Conservation (phyloP, 768 basidiomycete genomes). For the Boletellus ananiceps region DNA sequence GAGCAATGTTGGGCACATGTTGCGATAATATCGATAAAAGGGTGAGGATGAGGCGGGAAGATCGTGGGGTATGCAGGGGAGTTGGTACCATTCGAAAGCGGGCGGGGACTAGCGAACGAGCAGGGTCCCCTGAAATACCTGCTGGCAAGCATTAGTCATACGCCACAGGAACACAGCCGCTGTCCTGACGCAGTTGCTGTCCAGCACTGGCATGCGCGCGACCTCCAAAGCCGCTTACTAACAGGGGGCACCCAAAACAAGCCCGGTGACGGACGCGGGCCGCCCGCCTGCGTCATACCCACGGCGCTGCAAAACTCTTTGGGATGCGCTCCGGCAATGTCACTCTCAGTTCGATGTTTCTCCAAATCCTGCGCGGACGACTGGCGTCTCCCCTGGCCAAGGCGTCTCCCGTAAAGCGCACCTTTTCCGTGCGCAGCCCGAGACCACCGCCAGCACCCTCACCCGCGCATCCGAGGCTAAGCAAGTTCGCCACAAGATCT, state of each 20-base stretch:
- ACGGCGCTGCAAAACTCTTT: too few relatives aligned
- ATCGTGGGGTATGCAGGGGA: constrained; percentile 30
- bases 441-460: too few relatives aligned
- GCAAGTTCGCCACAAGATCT: constrained; percentile 17
- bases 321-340: too few relatives aligned
- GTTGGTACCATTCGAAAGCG: constrained; percentile 38
- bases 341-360: not conserved
- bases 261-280: too few relatives aligned
- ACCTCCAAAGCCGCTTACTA: too few relatives aligned
- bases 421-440: not conserved
- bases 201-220: too few relatives aligned
- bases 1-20: constrained; percentile 42
- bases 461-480: too few relatives aligned
- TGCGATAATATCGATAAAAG: constrained; percentile 41
- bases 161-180: not conserved
- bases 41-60: constrained; percentile 43
- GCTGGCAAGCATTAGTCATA: not conserved
- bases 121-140: not conserved
- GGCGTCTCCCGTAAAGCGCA: too few relatives aligned
- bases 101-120: not conserved
- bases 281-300: too few relatives aligned
- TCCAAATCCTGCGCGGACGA: not conserved
- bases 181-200: too few relatives aligned
- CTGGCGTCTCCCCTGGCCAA: too few relatives aligned
- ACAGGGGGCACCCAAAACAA: too few relatives aligned